Conservation (phyloP, 257 asterid genomes). For the Solanum arcanum region DNA sequence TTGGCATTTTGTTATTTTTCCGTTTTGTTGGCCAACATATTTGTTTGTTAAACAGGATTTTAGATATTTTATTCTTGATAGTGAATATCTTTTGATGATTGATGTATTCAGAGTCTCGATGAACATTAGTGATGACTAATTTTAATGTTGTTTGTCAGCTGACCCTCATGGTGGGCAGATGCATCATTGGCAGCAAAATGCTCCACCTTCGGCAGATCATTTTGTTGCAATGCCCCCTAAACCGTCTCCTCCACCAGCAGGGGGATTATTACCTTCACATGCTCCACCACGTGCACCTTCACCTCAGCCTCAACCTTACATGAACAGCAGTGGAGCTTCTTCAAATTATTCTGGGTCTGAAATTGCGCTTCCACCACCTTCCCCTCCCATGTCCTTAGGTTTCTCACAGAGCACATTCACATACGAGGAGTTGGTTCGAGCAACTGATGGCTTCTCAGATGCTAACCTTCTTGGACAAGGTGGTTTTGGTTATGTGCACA, state of each 20-base stretch:
- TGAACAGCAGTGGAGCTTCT: conserved; percentile 69
- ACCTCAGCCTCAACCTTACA: conserved; percentile 25
- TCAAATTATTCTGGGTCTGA: conserved; percentile 58
- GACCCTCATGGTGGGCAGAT: conserved; percentile 12
- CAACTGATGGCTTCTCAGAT: conserved; percentile 82
- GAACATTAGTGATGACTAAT: not conserved
- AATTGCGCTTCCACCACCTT: conserved; percentile 45
- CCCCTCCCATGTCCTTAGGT: conserved; percentile 55
- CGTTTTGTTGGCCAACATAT: not conserved
- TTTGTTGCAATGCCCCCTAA: conserved; percentile 10
- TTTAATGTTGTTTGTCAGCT: conserved; percentile 6
- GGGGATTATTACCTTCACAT: conserved; percentile 4
- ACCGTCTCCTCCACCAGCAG: conserved; percentile 12
- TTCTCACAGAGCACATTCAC: conserved; percentile 63
- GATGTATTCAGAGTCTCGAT: not conserved
- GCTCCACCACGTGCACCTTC: conserved; percentile 35
- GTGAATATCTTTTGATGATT: not conserved
- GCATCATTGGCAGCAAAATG: conserved; percentile 20
- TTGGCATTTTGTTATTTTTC: not conserved
- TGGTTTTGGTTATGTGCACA: conserved; percentile 90
- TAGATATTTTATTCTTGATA: not conserved
- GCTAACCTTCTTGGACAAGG: conserved; percentile 97
- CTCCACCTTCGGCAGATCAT: conserved; percentile 14
- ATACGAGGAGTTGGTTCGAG: conserved; percentile 73
- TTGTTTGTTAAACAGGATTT: not conserved